These are phyloP conservation scores for Solanum virginianum DNA, from an alignment of 257 asterid genomes.

Conservation along the genomic window DNA sequence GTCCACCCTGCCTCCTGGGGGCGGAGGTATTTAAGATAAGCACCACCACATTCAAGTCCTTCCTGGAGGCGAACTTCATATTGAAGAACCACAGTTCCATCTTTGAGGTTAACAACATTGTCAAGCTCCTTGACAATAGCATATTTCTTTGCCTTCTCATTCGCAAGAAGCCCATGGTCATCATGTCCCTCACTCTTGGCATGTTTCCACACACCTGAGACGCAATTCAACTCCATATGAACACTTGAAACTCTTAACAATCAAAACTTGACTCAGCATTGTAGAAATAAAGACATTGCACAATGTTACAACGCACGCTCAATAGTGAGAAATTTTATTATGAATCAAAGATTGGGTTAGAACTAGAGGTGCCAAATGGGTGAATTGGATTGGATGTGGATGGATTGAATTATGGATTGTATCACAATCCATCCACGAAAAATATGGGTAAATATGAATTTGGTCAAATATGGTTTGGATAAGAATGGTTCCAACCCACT, in stretches of 20 bases:
- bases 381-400: too few species aligned
- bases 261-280: not conserved
- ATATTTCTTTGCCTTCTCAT: slow-evolving; percentile 70
- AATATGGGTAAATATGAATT: too few species aligned
- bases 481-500: too few species aligned
- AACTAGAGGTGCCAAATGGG: not conserved
- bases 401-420: too few species aligned
- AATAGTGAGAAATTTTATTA: not conserved
- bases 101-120: slow-evolving; percentile 48
- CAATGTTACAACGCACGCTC: not conserved
- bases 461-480: too few species aligned
- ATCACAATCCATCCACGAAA: too few species aligned
- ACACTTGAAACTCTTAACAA: not conserved
- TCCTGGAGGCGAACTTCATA: slow-evolving; percentile 85
- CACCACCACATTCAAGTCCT: slow-evolving; percentile 99
- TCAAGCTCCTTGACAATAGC: slow-evolving; percentile 86
- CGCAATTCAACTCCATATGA: not conserved
- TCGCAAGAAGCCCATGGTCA: slow-evolving; percentile 87
- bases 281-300: not conserved
- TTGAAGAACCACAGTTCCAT: slow-evolving; percentile 69
- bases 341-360: not conserved
- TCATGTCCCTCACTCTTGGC: slow-evolving; percentile 91
- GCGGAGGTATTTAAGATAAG: slow-evolving; percentile 86
- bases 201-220: slow-evolving; percentile 86
- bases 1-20: slow-evolving; percentile 88